Evolutionary conservation across 768 basidiomycete genomes (phyloP).

Genomic region (Psilocybe cubensis): DNA sequence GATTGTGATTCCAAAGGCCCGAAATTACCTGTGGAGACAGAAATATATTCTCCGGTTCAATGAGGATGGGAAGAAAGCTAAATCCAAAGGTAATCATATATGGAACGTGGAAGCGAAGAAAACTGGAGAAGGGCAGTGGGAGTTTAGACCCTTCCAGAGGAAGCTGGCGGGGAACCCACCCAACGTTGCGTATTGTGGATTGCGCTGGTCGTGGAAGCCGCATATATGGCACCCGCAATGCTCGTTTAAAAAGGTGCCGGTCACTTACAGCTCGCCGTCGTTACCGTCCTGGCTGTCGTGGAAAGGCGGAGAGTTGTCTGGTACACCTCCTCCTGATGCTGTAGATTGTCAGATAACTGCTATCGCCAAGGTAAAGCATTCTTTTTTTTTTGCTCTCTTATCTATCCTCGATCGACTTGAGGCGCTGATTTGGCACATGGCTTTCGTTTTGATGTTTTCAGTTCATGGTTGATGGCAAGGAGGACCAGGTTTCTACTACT

Average conservation of each 20-base stretch:
- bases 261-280: constrained; percentile 78
- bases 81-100: constrained; percentile 98
- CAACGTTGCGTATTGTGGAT: constrained; percentile 77
- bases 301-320: constrained; percentile 83
- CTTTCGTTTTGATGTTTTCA: constrained; percentile 33
- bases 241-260: constrained; percentile 77
- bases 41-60: constrained; percentile 96
- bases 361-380: constrained; percentile 68
- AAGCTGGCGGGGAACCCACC: constrained; percentile 87
- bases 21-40: constrained; percentile 96
- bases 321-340: constrained; percentile 78
- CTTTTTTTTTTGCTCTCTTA: constrained; percentile 7
- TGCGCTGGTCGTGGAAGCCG: constrained; percentile 89
- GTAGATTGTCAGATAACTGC: constrained; percentile 76
- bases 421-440: too few relatives aligned
- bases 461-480: constrained; percentile 77
- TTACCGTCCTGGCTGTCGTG: constrained; percentile 89
- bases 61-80: constrained; percentile 98
- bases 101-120: constrained; percentile 99
- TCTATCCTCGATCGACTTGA: constrained; percentile 6
- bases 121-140: constrained; percentile 73
- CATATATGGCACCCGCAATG: constrained; percentile 97
- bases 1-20: constrained; percentile 56
- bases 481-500: constrained; percentile 66
- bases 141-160: constrained; percentile 86